Conservation (phyloP, 306 rosid species). For the Trifolium fragiferum region DNA sequence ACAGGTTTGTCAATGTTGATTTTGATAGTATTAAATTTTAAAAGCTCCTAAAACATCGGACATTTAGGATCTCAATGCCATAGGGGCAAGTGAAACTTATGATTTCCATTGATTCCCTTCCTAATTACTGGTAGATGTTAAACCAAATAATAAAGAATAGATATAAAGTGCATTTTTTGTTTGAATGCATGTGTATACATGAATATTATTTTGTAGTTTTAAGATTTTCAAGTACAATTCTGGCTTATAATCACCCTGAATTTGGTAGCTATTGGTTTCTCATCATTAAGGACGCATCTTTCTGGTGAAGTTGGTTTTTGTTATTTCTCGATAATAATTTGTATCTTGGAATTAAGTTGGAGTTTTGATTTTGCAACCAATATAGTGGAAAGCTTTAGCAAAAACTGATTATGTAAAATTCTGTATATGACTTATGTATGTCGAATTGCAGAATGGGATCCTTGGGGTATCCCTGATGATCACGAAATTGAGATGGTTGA, state of each 20-base stretch:
- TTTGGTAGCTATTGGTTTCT: conserved; percentile 9
- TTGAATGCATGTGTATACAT: not conserved
- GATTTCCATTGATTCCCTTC: not conserved
- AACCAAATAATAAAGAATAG: not conserved
- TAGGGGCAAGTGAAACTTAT: not conserved
- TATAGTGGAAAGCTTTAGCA: not conserved
- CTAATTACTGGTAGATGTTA: not conserved
- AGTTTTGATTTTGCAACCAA: not conserved
- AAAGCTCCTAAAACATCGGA: not conserved
- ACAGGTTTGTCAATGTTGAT: not conserved
- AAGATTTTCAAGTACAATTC: not conserved
- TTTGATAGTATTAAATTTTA: not conserved
- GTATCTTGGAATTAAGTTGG: not conserved
- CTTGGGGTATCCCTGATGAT: conserved; percentile 93
- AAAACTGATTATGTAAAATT: not conserved
- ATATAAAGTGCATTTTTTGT: not conserved
- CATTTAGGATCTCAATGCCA: not conserved
- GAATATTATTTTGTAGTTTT: not conserved
- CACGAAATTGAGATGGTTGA: conserved; percentile 84
- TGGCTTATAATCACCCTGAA: not conserved
- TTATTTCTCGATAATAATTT: not conserved
- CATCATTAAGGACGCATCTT: not conserved
- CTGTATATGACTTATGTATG: conserved; percentile 16
- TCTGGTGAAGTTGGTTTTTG: not conserved
- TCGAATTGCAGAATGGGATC: conserved; percentile 82